Base-by-base conservation (phyloP, 2,329 filamentous ascomycete genomes). In the Aspergillus ochraceoroseus region DNA sequence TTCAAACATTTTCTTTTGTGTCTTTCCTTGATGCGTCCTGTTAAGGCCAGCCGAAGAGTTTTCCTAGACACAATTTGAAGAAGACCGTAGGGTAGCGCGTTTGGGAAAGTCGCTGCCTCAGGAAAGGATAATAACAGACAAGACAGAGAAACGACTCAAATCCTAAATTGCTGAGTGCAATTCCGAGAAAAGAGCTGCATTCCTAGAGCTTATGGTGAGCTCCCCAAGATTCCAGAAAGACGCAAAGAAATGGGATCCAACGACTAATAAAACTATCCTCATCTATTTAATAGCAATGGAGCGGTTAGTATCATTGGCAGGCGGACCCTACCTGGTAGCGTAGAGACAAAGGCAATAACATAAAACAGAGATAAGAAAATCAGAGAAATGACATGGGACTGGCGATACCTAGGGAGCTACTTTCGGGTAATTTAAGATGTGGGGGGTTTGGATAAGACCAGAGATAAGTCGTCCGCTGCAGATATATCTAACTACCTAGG, bases 351-450 rank as follows among this genome's bases (percentile, higher is more conserved):
- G 34, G 22, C 41, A 38, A 38, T 43, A 23, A 45, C 32, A 37
- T 34, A 36, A 38, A 19, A 28, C 14, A 39, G 38, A 23, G 38
- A 41, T 25, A 46, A 37, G 30, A 28, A 22, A 33, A 12, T 7
- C 19, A 15, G 12, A 11, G 18, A 26, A 7, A 22, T 36, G 15
- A 5, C 32, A 17, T n/a, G 11, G 18, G 36, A 13, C 11, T 15
- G 19, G 5, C 20, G 15, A n/a, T n/a, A n/a, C n/a, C n/a, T n/a
- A n/a, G n/a, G n/a, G 29, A 35, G 30, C 39, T 27, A 35, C 14
- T 36, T 28, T 47, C 33, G 36, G 44, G 43, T 27, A 19, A 39
- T 17, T 19, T 25, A 33, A 41, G 27, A 34, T 46, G 43, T 46
- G 43, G 43, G 31, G 43, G 33, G 32, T 13, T 9, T 28, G 18